Percentiles rank a stretch among this genome's conserved stretches.
These are phyloP conservation scores for Zygnema circumcarinatum DNA, from an alignment of 139 green algal genomes.

Conservation along the genomic window DNA sequence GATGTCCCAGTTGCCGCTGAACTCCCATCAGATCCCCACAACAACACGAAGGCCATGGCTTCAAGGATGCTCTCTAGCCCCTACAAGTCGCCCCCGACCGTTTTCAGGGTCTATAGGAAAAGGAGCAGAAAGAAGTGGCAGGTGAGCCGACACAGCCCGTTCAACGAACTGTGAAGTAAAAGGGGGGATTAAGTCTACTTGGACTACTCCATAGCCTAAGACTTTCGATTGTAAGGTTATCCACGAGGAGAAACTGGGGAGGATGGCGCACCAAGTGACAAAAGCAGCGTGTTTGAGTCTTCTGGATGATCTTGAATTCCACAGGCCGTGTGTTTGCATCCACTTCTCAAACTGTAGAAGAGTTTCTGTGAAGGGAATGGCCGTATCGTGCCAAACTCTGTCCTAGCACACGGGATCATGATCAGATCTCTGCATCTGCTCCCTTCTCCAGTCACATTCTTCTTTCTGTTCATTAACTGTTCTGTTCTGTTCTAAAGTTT, in stretches of 20 bases:
- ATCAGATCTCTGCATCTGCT: no score
- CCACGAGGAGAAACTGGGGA: background rate
- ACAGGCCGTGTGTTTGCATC: conserved; percentile 32
- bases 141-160: no score
- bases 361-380: conserved; percentile 48
- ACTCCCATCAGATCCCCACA: background rate
- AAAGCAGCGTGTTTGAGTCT: conserved; percentile 10
- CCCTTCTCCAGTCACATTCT: no score
- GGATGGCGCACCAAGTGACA: conserved; percentile 10
- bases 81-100: background rate
- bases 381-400: conserved; percentile 52
- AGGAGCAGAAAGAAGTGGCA: no score
- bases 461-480: no score
- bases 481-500: no score
- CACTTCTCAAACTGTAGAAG: conserved; percentile 49
- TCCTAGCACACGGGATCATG: background rate
- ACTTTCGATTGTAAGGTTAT: no score
- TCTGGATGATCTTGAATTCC: background rate
- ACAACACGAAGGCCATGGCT: background rate
- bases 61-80: background rate
- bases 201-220: no score
- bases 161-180: no score
- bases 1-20: conserved; percentile 52
- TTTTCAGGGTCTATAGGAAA: no score
- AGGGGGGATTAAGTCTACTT: no score